Conservation (phyloP, 345 rosid species). For the Arabis alpina region DNA sequence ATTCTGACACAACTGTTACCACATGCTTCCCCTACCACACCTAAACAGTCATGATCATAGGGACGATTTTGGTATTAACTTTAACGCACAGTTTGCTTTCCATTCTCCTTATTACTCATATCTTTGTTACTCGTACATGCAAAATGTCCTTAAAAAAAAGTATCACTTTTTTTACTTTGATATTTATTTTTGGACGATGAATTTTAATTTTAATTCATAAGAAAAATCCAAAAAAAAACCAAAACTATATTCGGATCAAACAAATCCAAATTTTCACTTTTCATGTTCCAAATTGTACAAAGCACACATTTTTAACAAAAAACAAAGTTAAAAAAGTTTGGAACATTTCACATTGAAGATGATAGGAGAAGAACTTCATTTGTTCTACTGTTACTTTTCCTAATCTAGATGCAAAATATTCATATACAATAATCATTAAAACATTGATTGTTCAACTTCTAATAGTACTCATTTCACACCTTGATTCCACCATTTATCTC, state of each 20-base stretch:
- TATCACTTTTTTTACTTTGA: too few species aligned
- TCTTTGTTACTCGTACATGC: too few species aligned
- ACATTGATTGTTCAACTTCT: conserved; percentile 20
- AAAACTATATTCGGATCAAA: background rate
- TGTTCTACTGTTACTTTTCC: conserved; percentile 8
- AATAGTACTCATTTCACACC: conserved; percentile 14
- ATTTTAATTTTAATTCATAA: background rate
- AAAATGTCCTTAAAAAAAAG: too few species aligned
- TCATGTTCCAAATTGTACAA: background rate
- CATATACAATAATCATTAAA: background rate
- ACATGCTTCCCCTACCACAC: too few species aligned
- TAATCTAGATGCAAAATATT: conserved; percentile 23
- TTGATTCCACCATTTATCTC: conserved; percentile 29
- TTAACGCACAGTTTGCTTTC: too few species aligned
- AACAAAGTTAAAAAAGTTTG: background rate
- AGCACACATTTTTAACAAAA: background rate
- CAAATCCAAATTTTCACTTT: conserved; percentile 5
- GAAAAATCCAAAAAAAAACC: background rate
- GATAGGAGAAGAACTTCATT: background rate
- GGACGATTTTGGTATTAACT: too few species aligned
- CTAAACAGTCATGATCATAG: too few species aligned
- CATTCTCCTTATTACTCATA: too few species aligned
- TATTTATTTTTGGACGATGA: too few species aligned
- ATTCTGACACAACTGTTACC: too few species aligned
- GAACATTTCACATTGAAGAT: conserved; percentile 23